Evolutionary conservation across 2,329 filamentous ascomycete species (phyloP), one percentile per base, ranked within the genome.

Genomic region (Coniella lustricola): DNA sequence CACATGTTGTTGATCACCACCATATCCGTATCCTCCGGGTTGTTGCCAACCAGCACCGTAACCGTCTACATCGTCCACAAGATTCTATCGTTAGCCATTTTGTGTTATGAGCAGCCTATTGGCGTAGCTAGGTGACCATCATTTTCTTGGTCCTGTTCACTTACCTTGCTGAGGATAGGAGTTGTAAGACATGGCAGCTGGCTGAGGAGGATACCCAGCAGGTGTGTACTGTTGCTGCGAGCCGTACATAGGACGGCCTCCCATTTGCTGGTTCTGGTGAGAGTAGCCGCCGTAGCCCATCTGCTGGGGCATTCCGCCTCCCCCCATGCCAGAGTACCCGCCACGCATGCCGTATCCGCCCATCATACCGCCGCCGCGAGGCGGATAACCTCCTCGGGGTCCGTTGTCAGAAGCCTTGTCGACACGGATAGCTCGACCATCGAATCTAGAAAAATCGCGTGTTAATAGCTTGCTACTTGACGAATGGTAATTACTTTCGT

Each of bases 341-440:
- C 66, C 67, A 33, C 61, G 62, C 49, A 51, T 51, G 49, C 62
- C 64, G 21, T 64, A 60, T 44, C 63, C 61, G 37, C 64, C 65
- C 25, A 59, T 60, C 20, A 42, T 40, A 50, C 62, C 64, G 18
- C 73, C 69, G 49, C 70, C 66, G n/a, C 62, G 58, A 46, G 75
- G 72, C 46, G 77, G 74, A 44, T 74, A 73, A 46, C 81, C 77
- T 46, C 77, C 77, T 49, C 81, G 77, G 40, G 81, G 74, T 40
- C 81, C 79, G 57, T 83, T 84, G 68, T 96, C 90, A 50, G 89
- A 90, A 54, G 90, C 93, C 69, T 90, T 95, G 72, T 97, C 91
- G 56, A 98, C 91, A 59, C 91, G 90, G 66, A 98, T 96, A 56
- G 81, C 82, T 60, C 91, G 88, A 56, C 91, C 91, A 68, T 97